Evolutionary conservation across 1,139 yeast genomes (phyloP).

Genomic region (Kazachstania sp.): DNA sequence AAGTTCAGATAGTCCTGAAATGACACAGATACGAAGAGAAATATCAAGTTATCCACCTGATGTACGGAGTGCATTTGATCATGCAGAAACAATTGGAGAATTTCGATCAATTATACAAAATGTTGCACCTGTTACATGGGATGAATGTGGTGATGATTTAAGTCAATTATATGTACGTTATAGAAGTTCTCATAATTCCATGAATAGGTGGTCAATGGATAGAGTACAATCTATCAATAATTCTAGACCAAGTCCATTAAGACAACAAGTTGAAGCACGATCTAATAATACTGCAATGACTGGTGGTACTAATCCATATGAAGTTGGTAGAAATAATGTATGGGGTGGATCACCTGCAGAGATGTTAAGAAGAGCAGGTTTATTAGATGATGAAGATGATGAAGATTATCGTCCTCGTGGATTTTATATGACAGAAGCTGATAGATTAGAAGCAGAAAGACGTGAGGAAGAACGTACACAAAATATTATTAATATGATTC

Average conservation of each 20-base stretch:
- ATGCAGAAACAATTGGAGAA: constrained; percentile 20
- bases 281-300: background rate
- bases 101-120: constrained; percentile 18
- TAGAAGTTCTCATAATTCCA: constrained; percentile 11
- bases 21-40: constrained; percentile 11
- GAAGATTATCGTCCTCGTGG: background rate
- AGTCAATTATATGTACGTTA: constrained; percentile 18
- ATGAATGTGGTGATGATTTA: constrained; percentile 16
- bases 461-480: constrained; percentile 32
- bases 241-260: background rate
- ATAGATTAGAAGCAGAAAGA: constrained; percentile 8
- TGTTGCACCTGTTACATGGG: constrained; percentile 15
- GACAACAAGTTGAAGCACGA: background rate
- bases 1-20: constrained; percentile 5
- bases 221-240: constrained; percentile 7
- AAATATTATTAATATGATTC: constrained; percentile 29
- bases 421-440: background rate
- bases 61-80: constrained; percentile 20
- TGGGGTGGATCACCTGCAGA: constrained; percentile 4
- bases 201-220: constrained; percentile 17
- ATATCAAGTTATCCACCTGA: constrained; percentile 15
- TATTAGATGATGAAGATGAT: constrained; percentile 2
- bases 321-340: too few species aligned
- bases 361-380: background rate
- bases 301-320: background rate